Conservation (phyloP, 2,329 filamentous ascomycete species). For the Pseudogymnoascus sp. region DNA sequence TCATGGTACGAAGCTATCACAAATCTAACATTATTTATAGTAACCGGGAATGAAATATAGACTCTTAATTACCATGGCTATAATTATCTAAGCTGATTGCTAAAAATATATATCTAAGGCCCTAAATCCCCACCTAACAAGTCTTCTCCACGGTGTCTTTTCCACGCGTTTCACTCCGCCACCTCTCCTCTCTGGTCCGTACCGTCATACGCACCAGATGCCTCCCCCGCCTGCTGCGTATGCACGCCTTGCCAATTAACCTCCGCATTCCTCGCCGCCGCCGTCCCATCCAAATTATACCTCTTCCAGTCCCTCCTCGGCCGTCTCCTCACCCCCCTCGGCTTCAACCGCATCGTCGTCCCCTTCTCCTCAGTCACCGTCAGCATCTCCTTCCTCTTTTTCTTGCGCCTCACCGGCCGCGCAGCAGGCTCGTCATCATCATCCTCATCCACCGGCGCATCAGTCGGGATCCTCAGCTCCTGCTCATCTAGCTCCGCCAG, state of each 20-base stretch:
- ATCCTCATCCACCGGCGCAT: not conserved
- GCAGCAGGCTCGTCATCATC: slow-evolving; percentile 1
- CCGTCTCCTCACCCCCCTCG: slow-evolving; percentile 1
- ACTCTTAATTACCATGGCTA: slow-evolving; percentile 24
- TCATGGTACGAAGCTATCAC: not conserved
- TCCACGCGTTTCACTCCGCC: not conserved
- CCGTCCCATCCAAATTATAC: slow-evolving; percentile 1
- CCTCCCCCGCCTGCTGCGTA: not conserved
- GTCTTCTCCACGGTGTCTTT: not conserved
- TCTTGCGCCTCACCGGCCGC: not conserved
- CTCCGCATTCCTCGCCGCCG: not conserved
- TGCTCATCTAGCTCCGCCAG: slow-evolving; percentile 10
- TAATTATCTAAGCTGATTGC: slow-evolving; percentile 39
- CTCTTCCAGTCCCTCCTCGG: slow-evolving; percentile 6
- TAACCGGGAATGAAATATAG: not conserved
- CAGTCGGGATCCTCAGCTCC: not conserved
- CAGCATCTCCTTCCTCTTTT: not conserved
- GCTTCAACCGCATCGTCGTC: not conserved
- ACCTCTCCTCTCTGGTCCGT: not conserved
- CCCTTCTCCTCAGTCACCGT: not conserved
- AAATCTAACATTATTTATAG: not conserved
- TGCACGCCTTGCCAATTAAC: not conserved
- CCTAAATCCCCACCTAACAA: not conserved
- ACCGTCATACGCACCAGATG: not conserved
- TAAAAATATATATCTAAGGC: not conserved